Evolutionary conservation across 441 rosid species (phyloP), one percentile per base, ranked within the genome.

Genomic region (Flueggea neowawraea): DNA sequence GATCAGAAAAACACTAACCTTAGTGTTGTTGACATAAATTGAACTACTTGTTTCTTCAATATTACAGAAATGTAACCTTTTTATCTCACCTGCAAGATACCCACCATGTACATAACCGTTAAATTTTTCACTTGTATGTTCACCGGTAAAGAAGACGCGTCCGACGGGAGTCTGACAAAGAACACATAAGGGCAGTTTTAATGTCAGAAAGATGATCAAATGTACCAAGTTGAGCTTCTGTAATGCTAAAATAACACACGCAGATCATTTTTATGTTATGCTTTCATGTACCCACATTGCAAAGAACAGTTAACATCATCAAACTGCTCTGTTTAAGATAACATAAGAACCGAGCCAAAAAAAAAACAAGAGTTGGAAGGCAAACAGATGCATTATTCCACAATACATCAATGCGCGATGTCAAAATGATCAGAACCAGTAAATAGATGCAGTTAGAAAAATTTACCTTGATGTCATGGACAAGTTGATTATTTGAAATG

Each of bases 91-190:
- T 67, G 91, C 83, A 51, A 95, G 95, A 71, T 92, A 85, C 75
- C 91, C 99, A 51, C 99, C 99, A 56, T 95, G 99, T 41, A 95
- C 98, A 44, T 90, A 95, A 32, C 98, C 99, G 39, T 78, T 92
- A 61, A 92, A 95, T 71, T 81, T 87, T 69, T 92, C 97, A 52
- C 98, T 92, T 12, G 98, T 95, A 75, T 92, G 99, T 62, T 95
- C 99, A n/a, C 99, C 99, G 0, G 91, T 88, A 64, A 95, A 95
- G 76, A 85, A 90, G 64, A 95, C 70, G 32, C 86, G 82, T 39
- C 92, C 99, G 13, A 90, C 79, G 0, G 93, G 91, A 11, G 97
- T 90, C 98, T 95, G 84, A 51, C 53, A 69, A 32, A 59, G 39
- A 39, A 59, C n/a, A n/a, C n/a, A n/a, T n/a, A n/a, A n/a, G n/a